Percentiles rank a stretch among this genome's conserved stretches.
phyloP scores from a whole-genome alignment of 176 grass and related monocot genomes.

The Elymus sibiricus region DNA sequence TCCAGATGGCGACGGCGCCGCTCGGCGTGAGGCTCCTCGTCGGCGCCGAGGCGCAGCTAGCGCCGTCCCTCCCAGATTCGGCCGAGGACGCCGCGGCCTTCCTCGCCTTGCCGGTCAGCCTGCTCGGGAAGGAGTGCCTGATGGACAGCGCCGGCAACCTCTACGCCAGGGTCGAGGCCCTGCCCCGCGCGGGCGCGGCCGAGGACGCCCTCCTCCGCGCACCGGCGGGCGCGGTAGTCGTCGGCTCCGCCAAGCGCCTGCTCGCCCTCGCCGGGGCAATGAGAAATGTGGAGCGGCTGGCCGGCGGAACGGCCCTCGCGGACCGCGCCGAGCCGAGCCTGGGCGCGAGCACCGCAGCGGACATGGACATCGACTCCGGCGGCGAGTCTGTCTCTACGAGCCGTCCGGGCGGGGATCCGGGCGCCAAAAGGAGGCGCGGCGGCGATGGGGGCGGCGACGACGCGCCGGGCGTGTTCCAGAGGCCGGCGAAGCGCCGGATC shows the following conservation, averaged over 20 bases:
- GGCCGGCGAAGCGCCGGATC: not conserved
- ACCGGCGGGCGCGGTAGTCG: not conserved
- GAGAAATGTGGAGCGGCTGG: not conserved
- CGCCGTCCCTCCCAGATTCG: too few relatives aligned
- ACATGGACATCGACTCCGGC: slow-evolving; percentile 11
- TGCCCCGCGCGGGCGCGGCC: not conserved
- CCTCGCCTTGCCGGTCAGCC: not conserved
- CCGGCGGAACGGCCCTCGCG: not conserved
- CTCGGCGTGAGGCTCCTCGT: not conserved
- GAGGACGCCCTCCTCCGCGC: not conserved
- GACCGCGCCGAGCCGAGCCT: not conserved
- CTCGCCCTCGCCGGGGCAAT: slow-evolving; percentile 13
- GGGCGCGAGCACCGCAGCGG: not conserved
- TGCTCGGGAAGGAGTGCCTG: not conserved
- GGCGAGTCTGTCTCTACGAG: not conserved
- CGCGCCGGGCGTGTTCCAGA: not conserved
- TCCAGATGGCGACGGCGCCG: not conserved
- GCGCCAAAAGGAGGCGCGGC: not conserved
- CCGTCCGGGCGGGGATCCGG: not conserved
- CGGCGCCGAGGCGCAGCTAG: not conserved
- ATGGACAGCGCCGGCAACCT: not conserved
- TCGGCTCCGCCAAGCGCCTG: not conserved
- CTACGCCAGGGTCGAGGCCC: slow-evolving; percentile 6
- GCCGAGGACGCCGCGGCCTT: not conserved
- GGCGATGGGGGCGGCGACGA: not conserved